phyloP scores from a whole-genome alignment of 2,329 filamentous ascomycete species.

The Chaetomium sp. region DNA sequence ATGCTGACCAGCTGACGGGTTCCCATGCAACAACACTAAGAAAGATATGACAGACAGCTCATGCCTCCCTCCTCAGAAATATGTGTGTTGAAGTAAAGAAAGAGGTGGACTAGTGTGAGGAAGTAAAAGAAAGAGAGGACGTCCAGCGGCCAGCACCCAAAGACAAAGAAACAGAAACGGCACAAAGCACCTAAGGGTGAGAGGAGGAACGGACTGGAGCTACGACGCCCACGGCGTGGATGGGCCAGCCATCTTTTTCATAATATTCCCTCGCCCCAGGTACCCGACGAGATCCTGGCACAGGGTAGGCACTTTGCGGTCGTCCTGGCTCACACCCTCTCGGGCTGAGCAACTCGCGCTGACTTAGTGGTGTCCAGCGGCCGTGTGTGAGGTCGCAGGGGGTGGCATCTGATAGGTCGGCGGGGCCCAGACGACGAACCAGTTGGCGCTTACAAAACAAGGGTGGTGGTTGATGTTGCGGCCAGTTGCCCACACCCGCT shows the following conservation, averaged over 20 bases:
- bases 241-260: constrained; percentile 19
- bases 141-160: constrained; percentile 25
- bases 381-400: constrained; percentile 24
- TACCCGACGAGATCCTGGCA: constrained; percentile 5
- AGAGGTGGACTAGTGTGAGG: neutral
- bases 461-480: constrained; percentile 34
- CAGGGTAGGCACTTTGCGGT: neutral
- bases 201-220: neutral
- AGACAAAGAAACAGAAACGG: constrained; percentile 11
- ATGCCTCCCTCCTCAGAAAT: constrained; percentile 8
- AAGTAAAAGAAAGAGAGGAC: constrained; percentile 19
- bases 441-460: constrained; percentile 43
- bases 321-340: neutral
- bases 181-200: constrained; percentile 6
- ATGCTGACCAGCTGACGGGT: constrained; percentile 29
- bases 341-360: constrained; percentile 15
- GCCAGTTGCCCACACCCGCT: constrained; percentile 33
- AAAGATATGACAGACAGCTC: constrained; percentile 15
- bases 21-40: constrained; percentile 17
- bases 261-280: constrained; percentile 11
- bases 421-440: constrained; percentile 32
- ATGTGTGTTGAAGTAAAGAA: too few species aligned
- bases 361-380: constrained; percentile 18
- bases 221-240: constrained; percentile 7
- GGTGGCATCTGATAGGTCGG: constrained; percentile 38